Evolutionary conservation across 225 moss, liverwort and hornwort species (phyloP).

Genomic region (Physcomitrellopsis africana): DNA sequence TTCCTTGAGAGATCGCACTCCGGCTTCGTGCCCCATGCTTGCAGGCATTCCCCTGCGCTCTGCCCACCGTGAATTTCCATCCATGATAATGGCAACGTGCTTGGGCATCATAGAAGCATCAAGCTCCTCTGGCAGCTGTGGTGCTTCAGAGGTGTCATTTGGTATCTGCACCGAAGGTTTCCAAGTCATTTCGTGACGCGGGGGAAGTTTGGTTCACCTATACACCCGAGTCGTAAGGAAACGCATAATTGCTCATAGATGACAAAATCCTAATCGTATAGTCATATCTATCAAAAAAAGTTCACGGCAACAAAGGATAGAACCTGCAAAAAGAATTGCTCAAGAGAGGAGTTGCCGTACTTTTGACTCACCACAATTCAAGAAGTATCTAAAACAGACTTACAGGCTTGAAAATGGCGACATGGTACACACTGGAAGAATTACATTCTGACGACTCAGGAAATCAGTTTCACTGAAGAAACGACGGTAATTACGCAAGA

Average conservation of each 20-base stretch:
- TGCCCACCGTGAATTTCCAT: conserved; percentile 97
- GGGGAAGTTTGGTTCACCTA: not conserved
- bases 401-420: not conserved
- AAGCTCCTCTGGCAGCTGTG: conserved; percentile 66
- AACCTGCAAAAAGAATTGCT: no score
- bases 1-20: conserved; percentile 70
- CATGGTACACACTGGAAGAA: not conserved
- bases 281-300: no score
- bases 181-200: not conserved
- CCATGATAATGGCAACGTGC: conserved; percentile 97
- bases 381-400: not conserved
- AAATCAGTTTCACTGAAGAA: not conserved
- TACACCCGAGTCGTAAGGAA: not conserved
- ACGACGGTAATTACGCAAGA: not conserved
- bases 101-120: conserved; percentile 69
- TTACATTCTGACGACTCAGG: not conserved
- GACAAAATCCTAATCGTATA: no score
- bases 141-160: conserved; percentile 35
- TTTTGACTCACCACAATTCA: not conserved
- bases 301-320: no score
- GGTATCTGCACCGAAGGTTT: conserved; percentile 36
- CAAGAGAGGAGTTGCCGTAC: not conserved
- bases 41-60: conserved; percentile 75
- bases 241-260: not conserved
- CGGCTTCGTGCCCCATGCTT: conserved; percentile 84